Base-by-base conservation (phyloP, 768 basidiomycete genomes). In the Phanerochaete carnosa region DNA sequence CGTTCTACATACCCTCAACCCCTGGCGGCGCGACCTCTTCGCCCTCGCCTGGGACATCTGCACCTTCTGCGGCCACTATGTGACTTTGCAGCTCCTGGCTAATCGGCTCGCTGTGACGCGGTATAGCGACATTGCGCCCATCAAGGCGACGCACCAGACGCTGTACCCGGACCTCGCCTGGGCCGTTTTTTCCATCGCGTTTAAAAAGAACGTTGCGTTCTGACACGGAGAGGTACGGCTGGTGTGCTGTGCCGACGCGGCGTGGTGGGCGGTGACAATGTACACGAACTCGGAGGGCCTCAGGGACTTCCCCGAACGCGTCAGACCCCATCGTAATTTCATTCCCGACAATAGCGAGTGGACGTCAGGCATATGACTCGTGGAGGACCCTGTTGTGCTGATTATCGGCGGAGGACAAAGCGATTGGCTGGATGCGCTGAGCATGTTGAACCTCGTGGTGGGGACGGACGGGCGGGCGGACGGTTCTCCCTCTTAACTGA, bases 401-500 rank as follows among this genome's bases (percentile, higher is more conserved):
- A 72, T 87, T 32, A 72, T 80, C 28, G 79, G 82, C 2, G 80
- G 73, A 13, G 80, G 83, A 2, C 85, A 86, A 54, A 76, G 78
- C 50, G 87, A 86, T 3, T 75, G 86, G 45, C 77, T 89, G 59
- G 82, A 84, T 66, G 72, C 73, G 3, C 73, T 87, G 7, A 82
- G 75, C 39, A 70, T 86, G 9, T 65, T 74, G 13, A 72, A 76
- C 15, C 73, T 89, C 5, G 72, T 92, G 15, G 75, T 93, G 50
- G 91, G 93, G 68, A 84, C 80, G 70, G 80, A 85, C 54, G 61
- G 67, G 11, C 73, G 81, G 22, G 78, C 89, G 28, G 88, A 88
- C 0, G 82, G 89, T 67, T 81, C 81, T 55, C 49, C 45, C 46
- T 22, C 13, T 23, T 15, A 35, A n/a, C 5, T 55, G 54, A 37